Evolutionary conservation across 345 rosid genomes (phyloP).

Genomic region (Laguncularia racemosa): DNA sequence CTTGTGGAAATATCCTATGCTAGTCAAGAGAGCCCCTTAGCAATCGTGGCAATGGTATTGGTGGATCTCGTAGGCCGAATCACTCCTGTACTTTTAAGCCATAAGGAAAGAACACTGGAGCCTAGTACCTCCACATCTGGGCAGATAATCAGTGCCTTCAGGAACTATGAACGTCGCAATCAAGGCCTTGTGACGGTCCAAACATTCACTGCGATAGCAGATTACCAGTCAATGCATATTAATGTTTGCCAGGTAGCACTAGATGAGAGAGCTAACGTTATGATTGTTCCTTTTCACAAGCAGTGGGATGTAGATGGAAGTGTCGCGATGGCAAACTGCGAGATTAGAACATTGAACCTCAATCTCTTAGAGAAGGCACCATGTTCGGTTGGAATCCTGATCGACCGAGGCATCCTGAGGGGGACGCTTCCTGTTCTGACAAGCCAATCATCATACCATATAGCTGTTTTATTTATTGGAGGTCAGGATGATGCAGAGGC

Average conservation of each 20-base stretch:
- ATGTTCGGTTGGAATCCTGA: constrained; percentile 35
- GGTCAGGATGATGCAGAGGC: constrained; percentile 38
- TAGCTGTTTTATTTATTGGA: constrained; percentile 29
- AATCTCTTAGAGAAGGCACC: constrained; percentile 35
- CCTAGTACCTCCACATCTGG: constrained; percentile 6
- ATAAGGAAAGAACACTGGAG: constrained; percentile 4
- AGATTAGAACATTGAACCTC: constrained; percentile 19
- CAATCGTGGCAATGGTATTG: constrained; percentile 23
- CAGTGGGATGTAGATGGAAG: constrained; percentile 26
- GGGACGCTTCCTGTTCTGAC: constrained; percentile 2
- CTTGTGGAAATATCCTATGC: constrained; percentile 23
- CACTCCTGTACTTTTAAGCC: constrained; percentile 20
- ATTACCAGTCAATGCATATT: constrained; percentile 22
- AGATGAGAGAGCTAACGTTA: constrained; percentile 16
- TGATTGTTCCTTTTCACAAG: constrained; percentile 39
- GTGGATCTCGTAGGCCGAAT: constrained; percentile 30
- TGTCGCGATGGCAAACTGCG: constrained; percentile 8
- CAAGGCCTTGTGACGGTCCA: constrained; percentile 8
- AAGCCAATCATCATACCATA: constrained; percentile 3
- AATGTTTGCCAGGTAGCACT: constrained; percentile 32
- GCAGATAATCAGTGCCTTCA: constrained; percentile 17
- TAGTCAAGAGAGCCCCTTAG: constrained; percentile 10
- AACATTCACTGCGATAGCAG: constrained; percentile 31
- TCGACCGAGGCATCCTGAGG: constrained; percentile 21
- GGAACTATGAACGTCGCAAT: constrained; percentile 11